Evolutionary conservation across 164 flowering plant genomes (phyloP), one percentile per base, ranked within the genome.

Genomic region (Echeveria elegans): DNA sequence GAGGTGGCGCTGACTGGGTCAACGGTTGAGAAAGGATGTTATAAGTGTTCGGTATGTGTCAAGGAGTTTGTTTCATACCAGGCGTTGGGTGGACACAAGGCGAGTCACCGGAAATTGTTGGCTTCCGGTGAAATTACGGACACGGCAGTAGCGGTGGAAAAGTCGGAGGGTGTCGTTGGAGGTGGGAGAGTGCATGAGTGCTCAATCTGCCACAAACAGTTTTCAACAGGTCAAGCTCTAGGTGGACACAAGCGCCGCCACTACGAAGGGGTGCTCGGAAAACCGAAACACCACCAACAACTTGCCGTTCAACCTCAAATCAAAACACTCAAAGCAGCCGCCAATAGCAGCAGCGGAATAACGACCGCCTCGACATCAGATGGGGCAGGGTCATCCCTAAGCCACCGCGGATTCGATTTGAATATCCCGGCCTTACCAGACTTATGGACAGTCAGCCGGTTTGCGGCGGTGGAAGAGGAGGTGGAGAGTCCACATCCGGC

Each of bases 31-130:
- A 77, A 71, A 66, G 36, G 69, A 1, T 34, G 65, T 34, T 76
- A 80, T 77, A 85, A 77, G 83, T 85, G 89, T 64, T 65, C 79
- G 5, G 87, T 85, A 1, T 85, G 89, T 69, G 63, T 72, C 75
- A 85, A 80, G 78, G 78, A 74, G 1, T 85, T n/a, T n/a, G n/a
- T n/a, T n/a, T n/a, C n/a, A n/a, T n/a, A n/a, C n/a, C n/a, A n/a
- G n/a, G n/a, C n/a, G n/a, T n/a, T n/a, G n/a, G n/a, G n/a, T n/a
- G n/a, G n/a, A n/a, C n/a, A n/a, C n/a, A n/a, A n/a, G n/a, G 85
- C 89, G 29, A 85, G 87, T 71, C 89, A 85, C 82, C 75, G 87
- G 12, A 83, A 80, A 50, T 30, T 1, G 40, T 50, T 71, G 31
- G 72, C 59, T 16, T 58, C 62, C 2, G 80, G 76, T 1, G 80